Evolutionary conservation across 192 early-diverging fungal genomes (phyloP), one percentile per base, ranked within the genome.

Genomic region (Gigaspora rosea): DNA sequence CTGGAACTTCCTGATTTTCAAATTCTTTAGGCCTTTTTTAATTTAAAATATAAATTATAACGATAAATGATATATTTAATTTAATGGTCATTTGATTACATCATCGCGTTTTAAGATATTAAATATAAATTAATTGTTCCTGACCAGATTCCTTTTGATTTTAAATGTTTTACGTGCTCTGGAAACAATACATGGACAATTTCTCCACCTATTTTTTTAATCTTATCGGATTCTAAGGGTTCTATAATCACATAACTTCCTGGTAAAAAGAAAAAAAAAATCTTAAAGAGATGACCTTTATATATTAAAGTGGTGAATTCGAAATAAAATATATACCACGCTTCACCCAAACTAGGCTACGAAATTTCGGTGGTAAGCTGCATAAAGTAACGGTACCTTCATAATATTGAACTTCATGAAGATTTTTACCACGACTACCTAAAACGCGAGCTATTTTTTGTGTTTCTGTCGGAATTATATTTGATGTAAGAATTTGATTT

Each of bases 331-430:
- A 32, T 50, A 75, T 82, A 88, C 94, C 93, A 82, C 91, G 83
- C 81, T 93, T 93, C 47, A 95, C 91, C 94, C 94, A 95, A 64
- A 95, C 86, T 13, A 92, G 79, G 78, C 89, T 94, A 61, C 92
- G 90, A 84, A 90, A 95, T 79, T 86, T 90, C 46, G 92, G 91
- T 16, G 93, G 94, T 65, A 95, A 78, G 65, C 86, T 88, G 50
- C 87, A 93, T 46, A 95, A 85, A 22, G 86, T 88, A 13, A 85
- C 86, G 13, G 68, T 78, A 11, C 82, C 82, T 35, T 91, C 84
- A 0, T 80, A 73, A 65, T 88, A 87, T 48, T 86, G 86, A 5
- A 92, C 86, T 78, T 92, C 90, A 80, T 92, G 90, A 77, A 92
- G 81, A 64, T 92, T 87, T 72, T 94, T 92, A 32, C 92, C 92